Evolutionary conservation across 208 protist genomes (phyloP), one percentile per base, ranked within the genome.

Genomic region (Crithidia expoeki): DNA sequence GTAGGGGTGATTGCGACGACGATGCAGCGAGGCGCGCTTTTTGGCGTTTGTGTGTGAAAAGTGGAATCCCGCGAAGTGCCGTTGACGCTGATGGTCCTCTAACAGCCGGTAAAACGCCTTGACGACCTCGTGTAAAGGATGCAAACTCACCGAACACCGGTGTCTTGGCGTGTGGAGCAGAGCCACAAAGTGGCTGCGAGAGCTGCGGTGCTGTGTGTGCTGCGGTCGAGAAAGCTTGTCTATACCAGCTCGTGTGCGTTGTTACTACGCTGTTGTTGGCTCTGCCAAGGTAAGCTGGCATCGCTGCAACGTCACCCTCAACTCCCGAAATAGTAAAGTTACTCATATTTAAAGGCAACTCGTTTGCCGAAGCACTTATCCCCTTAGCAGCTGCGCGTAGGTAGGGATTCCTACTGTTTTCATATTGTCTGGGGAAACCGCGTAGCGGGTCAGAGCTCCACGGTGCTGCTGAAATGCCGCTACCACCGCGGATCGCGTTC

Each of bases 391-490:
- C 72, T 17, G 65, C 72, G 27, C 72, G 55, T 9, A 77, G 64
- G 42, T 77, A 77, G 4, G 72, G 64, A 21, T 77, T 77, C 30
- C 21, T 12, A 42, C 72, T 77, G 49, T 38, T 14, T 17, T 62
- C 56, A 50, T 77, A 77, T 28, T 23, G 36, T 0, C 30, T n/a
- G 1, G 38, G 33, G n/a, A 71, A 63, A n/a, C 14, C 40, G 7
- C 4, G 17, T 3, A 52, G 42, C 4, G 27, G n/a, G 10, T 50
- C 58, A 9, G 14, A 57, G 19, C n/a, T n/a, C n/a, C n/a, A n/a
- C n/a, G n/a, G n/a, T n/a, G n/a, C n/a, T n/a, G n/a, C n/a, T n/a
- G n/a, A n/a, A 32, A 55, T 32, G 25, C 23, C 4, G 49, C 5
- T 6, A 42, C 36, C 36, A 42, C 36, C 36, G 36, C 10, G 10